Conservation (phyloP, 805 yeast species). For the Saturnispora hagleri region DNA sequence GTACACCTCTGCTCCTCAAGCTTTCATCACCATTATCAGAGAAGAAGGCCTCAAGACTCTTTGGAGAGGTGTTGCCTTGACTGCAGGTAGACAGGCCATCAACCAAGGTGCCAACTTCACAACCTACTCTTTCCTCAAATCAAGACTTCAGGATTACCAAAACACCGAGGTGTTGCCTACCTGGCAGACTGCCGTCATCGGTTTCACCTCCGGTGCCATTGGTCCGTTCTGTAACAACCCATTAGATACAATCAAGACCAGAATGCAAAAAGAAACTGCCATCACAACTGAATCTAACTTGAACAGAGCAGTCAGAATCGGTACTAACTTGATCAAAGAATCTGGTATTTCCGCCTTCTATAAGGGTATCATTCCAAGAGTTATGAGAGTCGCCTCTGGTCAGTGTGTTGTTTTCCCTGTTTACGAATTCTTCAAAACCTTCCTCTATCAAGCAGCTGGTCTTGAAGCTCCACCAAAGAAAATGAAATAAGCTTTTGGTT, state of each 20-base stretch:
- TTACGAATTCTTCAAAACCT: slow-evolving; percentile 75
- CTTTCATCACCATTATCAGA: slow-evolving; percentile 68
- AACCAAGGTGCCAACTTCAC: slow-evolving; percentile 98
- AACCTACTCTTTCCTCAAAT: slow-evolving; percentile 79
- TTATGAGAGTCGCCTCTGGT: slow-evolving; percentile 99
- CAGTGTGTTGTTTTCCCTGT: slow-evolving; percentile 98
- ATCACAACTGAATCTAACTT: slow-evolving; percentile 56
- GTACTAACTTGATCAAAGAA: slow-evolving; percentile 70
- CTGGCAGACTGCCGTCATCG: slow-evolving; percentile 90
- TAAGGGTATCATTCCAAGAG: slow-evolving; percentile 97
- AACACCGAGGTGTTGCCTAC: slow-evolving; percentile 58
- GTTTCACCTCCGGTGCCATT: slow-evolving; percentile 89
- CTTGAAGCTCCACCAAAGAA: slow-evolving; percentile 14
- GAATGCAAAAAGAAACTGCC: slow-evolving; percentile 86
- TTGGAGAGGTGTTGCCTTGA: slow-evolving; percentile 89
- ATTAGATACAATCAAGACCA: slow-evolving; percentile 90
- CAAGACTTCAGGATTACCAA: slow-evolving; percentile 55
- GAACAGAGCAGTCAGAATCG: slow-evolving; percentile 72
- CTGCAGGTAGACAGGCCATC: slow-evolving; percentile 96
- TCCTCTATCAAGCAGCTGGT: slow-evolving; percentile 37
- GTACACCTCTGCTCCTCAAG: slow-evolving; percentile 89
- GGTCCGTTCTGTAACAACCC: slow-evolving; percentile 98
- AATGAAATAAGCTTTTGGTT: slow-evolving; percentile 10
- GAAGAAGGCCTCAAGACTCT: slow-evolving; percentile 88
- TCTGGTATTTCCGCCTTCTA: slow-evolving; percentile 86